Evolutionary conservation across 495 filamentous ascomycete genomes (phyloP).

Genomic region (Xylaria telfairii): DNA sequence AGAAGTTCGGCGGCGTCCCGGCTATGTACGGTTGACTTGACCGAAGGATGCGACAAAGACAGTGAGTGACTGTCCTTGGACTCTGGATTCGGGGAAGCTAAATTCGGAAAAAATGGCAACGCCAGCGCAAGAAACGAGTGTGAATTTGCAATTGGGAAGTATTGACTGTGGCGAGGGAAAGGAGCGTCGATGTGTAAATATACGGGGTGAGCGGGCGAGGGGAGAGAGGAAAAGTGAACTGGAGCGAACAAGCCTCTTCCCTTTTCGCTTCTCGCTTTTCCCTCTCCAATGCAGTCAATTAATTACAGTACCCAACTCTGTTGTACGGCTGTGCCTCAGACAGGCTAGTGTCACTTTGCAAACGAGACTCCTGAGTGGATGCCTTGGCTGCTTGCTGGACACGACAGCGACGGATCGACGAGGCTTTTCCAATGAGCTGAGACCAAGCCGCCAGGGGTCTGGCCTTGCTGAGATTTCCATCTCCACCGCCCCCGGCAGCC

Average conservation of each 20-base stretch:
- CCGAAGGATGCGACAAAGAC: background rate
- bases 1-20: constrained; percentile 3
- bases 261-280: background rate
- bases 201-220: background rate
- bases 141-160: constrained; percentile 37
- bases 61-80: background rate
- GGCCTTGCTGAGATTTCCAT: constrained; percentile 1
- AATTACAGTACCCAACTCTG: background rate
- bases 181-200: constrained; percentile 11
- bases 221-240: constrained; percentile 6
- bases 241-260: constrained; percentile 1
- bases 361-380: constrained; percentile 14
- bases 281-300: no score
- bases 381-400: constrained; percentile 17
- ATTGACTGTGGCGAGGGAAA: constrained; percentile 27
- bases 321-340: background rate
- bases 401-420: constrained; percentile 11
- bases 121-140: constrained; percentile 35
- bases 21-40: background rate
- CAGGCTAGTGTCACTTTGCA: constrained; percentile 6
- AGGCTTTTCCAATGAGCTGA: constrained; percentile 3
- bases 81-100: background rate
- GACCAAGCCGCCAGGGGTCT: background rate
- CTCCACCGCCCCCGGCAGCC: background rate
- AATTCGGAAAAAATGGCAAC: constrained; percentile 27